phyloP scores from a whole-genome alignment of 257 asterid species.

The Jasminum sambac region DNA sequence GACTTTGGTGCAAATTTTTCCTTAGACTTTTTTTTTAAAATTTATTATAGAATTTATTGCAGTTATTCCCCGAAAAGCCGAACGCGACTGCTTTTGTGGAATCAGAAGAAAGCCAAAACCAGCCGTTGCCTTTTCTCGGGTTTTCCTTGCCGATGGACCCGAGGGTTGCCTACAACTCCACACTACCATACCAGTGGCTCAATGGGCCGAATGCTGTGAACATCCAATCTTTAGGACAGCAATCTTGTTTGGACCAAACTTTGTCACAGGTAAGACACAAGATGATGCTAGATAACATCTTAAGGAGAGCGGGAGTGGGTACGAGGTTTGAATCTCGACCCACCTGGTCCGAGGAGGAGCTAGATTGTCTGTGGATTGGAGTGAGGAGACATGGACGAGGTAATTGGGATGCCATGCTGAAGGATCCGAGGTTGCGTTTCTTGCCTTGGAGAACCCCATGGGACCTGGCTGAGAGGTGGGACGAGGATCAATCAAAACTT shows the following conservation, averaged over 20 bases:
- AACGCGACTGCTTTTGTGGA: constrained; percentile 19
- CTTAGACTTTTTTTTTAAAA: background rate
- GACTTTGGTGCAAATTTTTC: background rate
- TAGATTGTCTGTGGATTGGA: constrained; percentile 76
- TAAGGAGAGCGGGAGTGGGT: constrained; percentile 46
- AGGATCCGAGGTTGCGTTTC: constrained; percentile 56
- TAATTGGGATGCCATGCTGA: constrained; percentile 58
- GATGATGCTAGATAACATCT: constrained; percentile 50
- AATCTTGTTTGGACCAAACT: constrained; percentile 32
- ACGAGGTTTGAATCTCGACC: constrained; percentile 40
- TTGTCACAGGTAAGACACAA: constrained; percentile 44
- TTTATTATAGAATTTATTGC: constrained; percentile 32
- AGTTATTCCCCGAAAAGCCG: constrained; percentile 56
- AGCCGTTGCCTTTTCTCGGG: constrained; percentile 34
- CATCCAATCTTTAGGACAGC: constrained; percentile 32
- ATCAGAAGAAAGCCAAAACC: constrained; percentile 28
- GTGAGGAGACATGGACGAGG: constrained; percentile 71
- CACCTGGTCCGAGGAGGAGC: constrained; percentile 71
- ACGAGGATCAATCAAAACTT: constrained; percentile 49
- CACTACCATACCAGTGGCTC: constrained; percentile 38
- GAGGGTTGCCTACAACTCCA: constrained; percentile 22
- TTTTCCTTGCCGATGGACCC: constrained; percentile 35
- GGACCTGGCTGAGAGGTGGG: constrained; percentile 66
- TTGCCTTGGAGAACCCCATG: constrained; percentile 46
- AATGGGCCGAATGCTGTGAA: too few species aligned